Evolutionary conservation across 2,329 filamentous ascomycete species (phyloP), one percentile per base, ranked within the genome.

Genomic region (Sclerotinia spermophila): DNA sequence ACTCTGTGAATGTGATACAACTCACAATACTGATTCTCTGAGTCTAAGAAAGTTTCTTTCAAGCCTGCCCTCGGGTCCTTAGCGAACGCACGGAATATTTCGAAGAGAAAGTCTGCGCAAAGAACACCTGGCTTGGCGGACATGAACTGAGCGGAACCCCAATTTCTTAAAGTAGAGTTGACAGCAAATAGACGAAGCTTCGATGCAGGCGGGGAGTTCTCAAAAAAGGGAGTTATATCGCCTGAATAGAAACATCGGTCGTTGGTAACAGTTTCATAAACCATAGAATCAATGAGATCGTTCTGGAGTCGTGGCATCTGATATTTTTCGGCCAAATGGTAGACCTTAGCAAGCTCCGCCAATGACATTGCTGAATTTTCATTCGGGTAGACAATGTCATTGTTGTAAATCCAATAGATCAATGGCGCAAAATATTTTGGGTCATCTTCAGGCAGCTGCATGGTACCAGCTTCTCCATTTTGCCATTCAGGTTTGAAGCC

Each of bases 401-500:
- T 11, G 6, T 48, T 35, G 17, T 68, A 61, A 1, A 68, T 38
- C 67, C 67, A 68, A 44, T 68, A 61, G 10, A 68, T n/a, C 67
- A 56, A 61, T 42, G 40, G 38, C 7, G 48, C 24, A 6, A 51
- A 24, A 10, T 38, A 13, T 27, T 3, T 48, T 8, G 67, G 40
- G 3, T 68, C 21, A 27, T 61, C 55, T 11, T 68, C 67, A 1
- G 67, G 42, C 17, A 75, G 44, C 8, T 40, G 53, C 33, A 74
- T 67, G 6, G 48, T 53, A 17, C 3, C 45, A 48, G 27, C 67
- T 33, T 30, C 70, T 42, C 8, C 19, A n/a, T 5, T 62, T 62
- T 65, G 69, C 61, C 70, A 72, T 38, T 55, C 61, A 1, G 69
- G 68, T 51, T 75, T 72, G 58, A 61, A 73, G 30, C 48, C 60